Percentiles rank a stretch among this genome's conserved stretches.
Evolutionary conservation across 768 basidiomycete genomes (phyloP).

Genomic region (Tulasnella sp.): DNA sequence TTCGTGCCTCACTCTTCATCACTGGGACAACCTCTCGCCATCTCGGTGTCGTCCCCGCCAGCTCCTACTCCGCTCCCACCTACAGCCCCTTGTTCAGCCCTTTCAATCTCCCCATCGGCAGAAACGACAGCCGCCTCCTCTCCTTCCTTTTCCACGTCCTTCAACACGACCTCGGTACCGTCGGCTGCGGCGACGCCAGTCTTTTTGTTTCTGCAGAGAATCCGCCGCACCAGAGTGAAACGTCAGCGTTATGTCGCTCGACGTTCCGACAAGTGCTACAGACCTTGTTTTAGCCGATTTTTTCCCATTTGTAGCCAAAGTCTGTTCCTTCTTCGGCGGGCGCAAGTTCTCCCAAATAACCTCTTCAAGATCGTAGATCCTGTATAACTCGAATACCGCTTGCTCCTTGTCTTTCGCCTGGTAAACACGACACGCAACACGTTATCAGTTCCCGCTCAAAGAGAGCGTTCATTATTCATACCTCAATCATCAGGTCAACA

Average conservation of each 20-base stretch:
- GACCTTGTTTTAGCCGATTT: slow-evolving; percentile 44
- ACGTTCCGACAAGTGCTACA: not conserved
- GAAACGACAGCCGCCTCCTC: slow-evolving; percentile 47
- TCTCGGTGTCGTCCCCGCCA: not conserved
- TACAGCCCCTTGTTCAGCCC: not conserved
- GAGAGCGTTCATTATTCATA: slow-evolving; percentile 20
- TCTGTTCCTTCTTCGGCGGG: slow-evolving; percentile 50
- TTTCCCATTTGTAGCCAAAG: slow-evolving; percentile 52
- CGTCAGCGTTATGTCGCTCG: not conserved
- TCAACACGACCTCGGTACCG: slow-evolving; percentile 35
- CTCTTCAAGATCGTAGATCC: slow-evolving; percentile 72
- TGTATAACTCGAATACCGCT: slow-evolving; percentile 82
- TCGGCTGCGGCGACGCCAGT: not conserved
- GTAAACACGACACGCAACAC: not conserved
- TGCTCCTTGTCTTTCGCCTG: slow-evolving; percentile 90
- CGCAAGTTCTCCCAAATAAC: slow-evolving; percentile 58
- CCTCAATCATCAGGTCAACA: slow-evolving; percentile 89
- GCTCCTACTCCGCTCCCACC: not conserved
- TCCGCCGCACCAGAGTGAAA: not conserved
- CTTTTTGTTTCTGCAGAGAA: not conserved
- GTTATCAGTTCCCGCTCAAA: not conserved
- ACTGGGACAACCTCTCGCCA: too few species aligned
- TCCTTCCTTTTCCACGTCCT: slow-evolving; percentile 52
- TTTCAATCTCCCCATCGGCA: too few species aligned
- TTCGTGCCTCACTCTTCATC: too few species aligned